Evolutionary conservation across 805 yeast species (phyloP).

Genomic region (Nakazawaea populi): DNA sequence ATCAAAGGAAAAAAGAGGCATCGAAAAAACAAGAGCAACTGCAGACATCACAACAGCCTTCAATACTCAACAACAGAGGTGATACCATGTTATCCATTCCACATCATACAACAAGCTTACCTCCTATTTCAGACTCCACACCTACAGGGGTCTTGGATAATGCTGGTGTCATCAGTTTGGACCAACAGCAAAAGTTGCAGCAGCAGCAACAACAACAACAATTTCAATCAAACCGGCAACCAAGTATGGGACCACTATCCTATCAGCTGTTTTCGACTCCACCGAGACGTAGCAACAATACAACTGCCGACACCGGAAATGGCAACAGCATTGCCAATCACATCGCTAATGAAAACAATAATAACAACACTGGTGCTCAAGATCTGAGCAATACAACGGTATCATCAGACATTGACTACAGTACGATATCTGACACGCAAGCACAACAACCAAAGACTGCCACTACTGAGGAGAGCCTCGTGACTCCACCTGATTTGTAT

Average conservation of each 20-base stretch:
- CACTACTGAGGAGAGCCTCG: constrained; percentile 3
- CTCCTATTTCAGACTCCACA: constrained; percentile 14
- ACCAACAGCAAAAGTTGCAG: constrained; percentile 10
- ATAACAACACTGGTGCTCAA: background rate
- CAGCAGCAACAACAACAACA: too few relatives aligned
- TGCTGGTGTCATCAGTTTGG: constrained; percentile 16
- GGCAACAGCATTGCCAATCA: background rate
- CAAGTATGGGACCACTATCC: background rate
- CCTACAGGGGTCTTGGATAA: constrained; percentile 14
- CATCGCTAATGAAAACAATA: background rate
- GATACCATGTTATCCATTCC: constrained; percentile 20
- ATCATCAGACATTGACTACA: constrained; percentile 7
- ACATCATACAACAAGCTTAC: constrained; percentile 17
- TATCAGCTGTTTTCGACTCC: background rate
- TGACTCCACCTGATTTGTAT: constrained; percentile 8
- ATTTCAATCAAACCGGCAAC: background rate
- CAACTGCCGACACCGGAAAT: too few relatives aligned
- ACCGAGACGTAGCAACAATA: background rate
- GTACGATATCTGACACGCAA: constrained; percentile 6
- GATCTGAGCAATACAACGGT: constrained; percentile 7
- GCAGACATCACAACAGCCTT: constrained; percentile 18
- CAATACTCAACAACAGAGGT: constrained; percentile 17
- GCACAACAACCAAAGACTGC: constrained; percentile 1
- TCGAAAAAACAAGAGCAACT: constrained; percentile 15
- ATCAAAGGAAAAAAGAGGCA: constrained; percentile 19